Base-by-base conservation (phyloP, 805 yeast genomes). In the Hemisphaericaspora nanyangensis region DNA sequence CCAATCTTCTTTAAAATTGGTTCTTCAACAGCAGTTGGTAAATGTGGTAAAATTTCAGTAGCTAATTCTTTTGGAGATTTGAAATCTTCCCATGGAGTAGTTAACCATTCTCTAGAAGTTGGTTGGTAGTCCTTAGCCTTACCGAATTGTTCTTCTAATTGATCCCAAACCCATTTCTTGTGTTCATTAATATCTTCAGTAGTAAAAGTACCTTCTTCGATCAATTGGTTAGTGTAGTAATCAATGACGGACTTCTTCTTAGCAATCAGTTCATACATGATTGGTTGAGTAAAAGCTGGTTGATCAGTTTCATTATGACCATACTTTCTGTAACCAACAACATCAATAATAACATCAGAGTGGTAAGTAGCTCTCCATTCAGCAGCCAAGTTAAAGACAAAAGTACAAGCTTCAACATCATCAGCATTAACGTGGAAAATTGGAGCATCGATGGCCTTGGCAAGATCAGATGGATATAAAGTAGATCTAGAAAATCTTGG, bases 281-380 rank as follows among this genome's bases (percentile, higher is more conserved):
- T 71, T 37, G 99, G 99, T 71, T 93, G 99, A 33, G 99, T 93
- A 79, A 93, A 93, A 26, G 95, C 74, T 43, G 99, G 99, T 74
- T 93, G 99, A 71, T 93, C 99, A 49, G 98, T 93, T 77, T 93
- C 99, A 66, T 93, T 93, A 77, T 93, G 99, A 63, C 99, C 99
- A 64, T 93, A 80, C 68, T 90, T 91, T 72, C 99, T 82, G 85
- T 93, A 93, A 65, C 99, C 96, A 58, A 93, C 96, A 58, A 93
- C 82, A 68, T 93, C 99, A 57, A 93, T 80, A 56, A 93, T 87
- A 42, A 89, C 98, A 61, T 93, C 99, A 44, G 95, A 77, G 73
- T 91, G 91, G 93, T 86, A 93, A 44, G 87, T 82, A 34, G 93
- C 86, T 72, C 99, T 85, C 95, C 96, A 93, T 70, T 93, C 96